Base-by-base conservation (phyloP, 1,284 basidiomycete genomes). In the Lentinula novae-zelandiae region DNA sequence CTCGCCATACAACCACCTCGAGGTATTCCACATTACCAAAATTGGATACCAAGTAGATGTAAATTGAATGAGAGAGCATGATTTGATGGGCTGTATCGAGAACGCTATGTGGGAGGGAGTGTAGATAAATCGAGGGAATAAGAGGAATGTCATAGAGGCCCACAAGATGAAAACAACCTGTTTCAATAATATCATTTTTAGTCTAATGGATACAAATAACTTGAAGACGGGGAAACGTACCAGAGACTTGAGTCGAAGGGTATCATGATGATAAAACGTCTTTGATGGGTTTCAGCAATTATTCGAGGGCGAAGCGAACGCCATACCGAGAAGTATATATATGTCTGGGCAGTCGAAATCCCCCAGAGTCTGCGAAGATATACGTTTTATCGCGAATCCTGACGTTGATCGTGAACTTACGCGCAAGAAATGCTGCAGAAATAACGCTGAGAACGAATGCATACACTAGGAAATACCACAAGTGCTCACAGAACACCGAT, bases 81-180 rank as follows among this genome's bases (percentile, higher is more conserved):
- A 58, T 13, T 42, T 63, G 59, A 42, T 63, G 62, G 20, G 48
- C 34, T 15, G 62, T 63, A 27, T 63, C 62, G 6, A 63, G 38
- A 1, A 51, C 31, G 49, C 62, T 63, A 39, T 34, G 42, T 8
- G 44, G 17, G 8, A 15, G 20, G 22, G 39, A 22, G 20, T 9
- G 13, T 42, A 10, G 40, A 33, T 31, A 15, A 51, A 33, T 22
- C n/a, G 33, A 10, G 7, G 15, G 12, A n/a, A 39, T 38, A 10
- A 51, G 3, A 2, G 13, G 27, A 20, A 33, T 17, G 20, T 33
- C 20, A 27, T 27, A 34, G 33, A 27, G 9, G 20, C 62, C 36
- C 34, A 63, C 62, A 58, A 63, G 5, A 63, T 56, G 13, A 60
- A 53, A 8, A 48, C 51, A 46, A 63, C 62, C 62, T 63, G 33